Evolutionary conservation across 768 basidiomycete species (phyloP).

Genomic region (Albatrellus ellisii): DNA sequence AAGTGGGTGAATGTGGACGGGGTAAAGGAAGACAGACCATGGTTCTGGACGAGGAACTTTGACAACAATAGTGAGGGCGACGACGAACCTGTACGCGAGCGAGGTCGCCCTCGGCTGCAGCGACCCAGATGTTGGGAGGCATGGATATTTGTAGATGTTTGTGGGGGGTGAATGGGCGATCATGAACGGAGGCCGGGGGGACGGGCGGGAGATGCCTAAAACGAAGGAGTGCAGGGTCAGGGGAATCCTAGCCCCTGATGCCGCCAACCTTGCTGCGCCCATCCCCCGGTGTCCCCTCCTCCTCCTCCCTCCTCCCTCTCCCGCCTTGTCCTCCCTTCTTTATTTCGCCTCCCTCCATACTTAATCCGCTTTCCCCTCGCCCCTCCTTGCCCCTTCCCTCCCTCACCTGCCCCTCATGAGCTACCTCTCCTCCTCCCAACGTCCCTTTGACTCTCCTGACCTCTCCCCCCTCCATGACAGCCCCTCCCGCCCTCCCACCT

Average conservation of each 20-base stretch:
- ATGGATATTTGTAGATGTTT: background rate
- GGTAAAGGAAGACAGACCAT: constrained; percentile 44
- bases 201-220: constrained; percentile 3
- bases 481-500: constrained; percentile 7
- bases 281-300: background rate
- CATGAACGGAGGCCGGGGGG: background rate
- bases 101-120: constrained; percentile 83
- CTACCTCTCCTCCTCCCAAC: constrained; percentile 19
- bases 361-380: constrained; percentile 7
- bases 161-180: background rate
- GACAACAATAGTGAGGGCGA: constrained; percentile 5
- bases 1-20: constrained; percentile 4
- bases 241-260: background rate
- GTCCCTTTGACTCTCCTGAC: constrained; percentile 19
- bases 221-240: background rate
- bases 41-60: constrained; percentile 24
- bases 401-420: constrained; percentile 19
- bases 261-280: too few species aligned
- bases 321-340: constrained; percentile 6
- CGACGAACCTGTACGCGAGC: constrained; percentile 48
- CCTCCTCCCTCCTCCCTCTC: constrained; percentile 6
- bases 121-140: constrained; percentile 73
- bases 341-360: constrained; percentile 13
- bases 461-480: constrained; percentile 15
- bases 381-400: constrained; percentile 1